Conservation (phyloP, 2,329 filamentous ascomycete genomes). For the Phyllosticta citriasiana region DNA sequence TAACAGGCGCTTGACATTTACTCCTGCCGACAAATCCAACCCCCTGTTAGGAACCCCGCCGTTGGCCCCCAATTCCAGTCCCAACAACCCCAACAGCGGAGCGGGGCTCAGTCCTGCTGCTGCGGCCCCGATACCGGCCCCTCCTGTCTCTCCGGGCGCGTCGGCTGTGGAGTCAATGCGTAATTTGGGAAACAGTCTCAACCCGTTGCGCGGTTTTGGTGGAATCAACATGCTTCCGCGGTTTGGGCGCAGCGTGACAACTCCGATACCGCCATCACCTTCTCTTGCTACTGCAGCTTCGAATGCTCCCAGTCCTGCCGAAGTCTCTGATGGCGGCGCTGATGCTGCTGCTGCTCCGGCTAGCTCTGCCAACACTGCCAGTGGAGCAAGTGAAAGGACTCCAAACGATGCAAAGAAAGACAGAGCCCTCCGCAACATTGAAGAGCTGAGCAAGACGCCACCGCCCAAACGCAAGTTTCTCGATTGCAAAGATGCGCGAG, state of each 20-base stretch:
- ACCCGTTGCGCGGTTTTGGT: conserved; percentile 70
- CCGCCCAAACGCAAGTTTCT: conserved; percentile 39
- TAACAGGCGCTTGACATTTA: conserved; percentile 44
- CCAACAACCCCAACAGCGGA: conserved; percentile 16
- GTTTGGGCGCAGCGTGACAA: conserved; percentile 53
- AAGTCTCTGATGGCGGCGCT: not conserved
- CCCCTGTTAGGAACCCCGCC: conserved; percentile 9
- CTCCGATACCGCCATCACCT: conserved; percentile 14
- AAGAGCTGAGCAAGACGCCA: conserved; percentile 34
- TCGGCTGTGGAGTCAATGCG: conserved; percentile 73
- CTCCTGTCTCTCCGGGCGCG: conserved; percentile 25
- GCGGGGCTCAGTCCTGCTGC: conserved; percentile 12
- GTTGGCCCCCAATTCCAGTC: conserved; percentile 13
- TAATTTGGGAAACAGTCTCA: conserved; percentile 68
- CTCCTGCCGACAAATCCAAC: conserved; percentile 17
- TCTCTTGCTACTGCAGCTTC: conserved; percentile 26
- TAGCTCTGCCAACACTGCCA: not conserved
- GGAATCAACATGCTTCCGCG: conserved; percentile 64
- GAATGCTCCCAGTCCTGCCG: not conserved
- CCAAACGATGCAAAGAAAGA: conserved; percentile 22
- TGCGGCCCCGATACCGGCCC: conserved; percentile 11
- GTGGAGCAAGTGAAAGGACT: not conserved
- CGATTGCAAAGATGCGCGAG: conserved; percentile 35
- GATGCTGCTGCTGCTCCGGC: not conserved
- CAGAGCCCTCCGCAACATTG: conserved; percentile 35